Percentiles rank a stretch among this genome's conserved stretches.
phyloP scores from a whole-genome alignment of 768 basidiomycete species.

The Trametes cinnabarina region DNA sequence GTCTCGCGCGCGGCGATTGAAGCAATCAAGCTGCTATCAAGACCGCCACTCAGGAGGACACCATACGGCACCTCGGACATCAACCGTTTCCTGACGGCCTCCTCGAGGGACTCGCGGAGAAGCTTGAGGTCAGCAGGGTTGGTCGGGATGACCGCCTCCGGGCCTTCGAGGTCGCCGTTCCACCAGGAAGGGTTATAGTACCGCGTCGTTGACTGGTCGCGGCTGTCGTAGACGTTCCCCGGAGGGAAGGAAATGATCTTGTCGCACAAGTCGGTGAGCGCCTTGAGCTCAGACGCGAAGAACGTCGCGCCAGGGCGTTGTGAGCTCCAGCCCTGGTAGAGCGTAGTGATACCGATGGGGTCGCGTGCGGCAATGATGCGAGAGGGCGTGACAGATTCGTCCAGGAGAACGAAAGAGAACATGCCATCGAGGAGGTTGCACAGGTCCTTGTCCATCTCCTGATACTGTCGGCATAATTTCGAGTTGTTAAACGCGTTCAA shows the following conservation, averaged over 20 bases:
- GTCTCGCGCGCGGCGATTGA: constrained; percentile 94
- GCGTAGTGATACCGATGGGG: constrained; percentile 96
- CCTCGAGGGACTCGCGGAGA: constrained; percentile 82
- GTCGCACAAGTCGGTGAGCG: constrained; percentile 88
- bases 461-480: constrained; percentile 55
- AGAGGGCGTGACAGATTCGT: constrained; percentile 86
- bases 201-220: constrained; percentile 68
- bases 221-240: constrained; percentile 93
- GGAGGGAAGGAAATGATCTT: constrained; percentile 95
- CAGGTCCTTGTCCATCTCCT: constrained; percentile 72
- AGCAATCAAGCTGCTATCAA: constrained; percentile 96
- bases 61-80: constrained; percentile 99
- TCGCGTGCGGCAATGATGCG: constrained; percentile 95
- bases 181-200: constrained; percentile 93
- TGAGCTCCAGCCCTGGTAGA: constrained; percentile 95
- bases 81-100: constrained; percentile 87
- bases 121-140: constrained; percentile 60
- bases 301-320: constrained; percentile 77
- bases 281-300: constrained; percentile 96
- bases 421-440: constrained; percentile 90
- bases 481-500: background rate
- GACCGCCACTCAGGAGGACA: constrained; percentile 90
- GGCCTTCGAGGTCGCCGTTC: constrained; percentile 70
- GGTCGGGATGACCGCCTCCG: constrained; percentile 54
- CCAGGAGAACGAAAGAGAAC: constrained; percentile 97